Conservation (phyloP, 208 protist species). For the Tetramitus jugosus region DNA sequence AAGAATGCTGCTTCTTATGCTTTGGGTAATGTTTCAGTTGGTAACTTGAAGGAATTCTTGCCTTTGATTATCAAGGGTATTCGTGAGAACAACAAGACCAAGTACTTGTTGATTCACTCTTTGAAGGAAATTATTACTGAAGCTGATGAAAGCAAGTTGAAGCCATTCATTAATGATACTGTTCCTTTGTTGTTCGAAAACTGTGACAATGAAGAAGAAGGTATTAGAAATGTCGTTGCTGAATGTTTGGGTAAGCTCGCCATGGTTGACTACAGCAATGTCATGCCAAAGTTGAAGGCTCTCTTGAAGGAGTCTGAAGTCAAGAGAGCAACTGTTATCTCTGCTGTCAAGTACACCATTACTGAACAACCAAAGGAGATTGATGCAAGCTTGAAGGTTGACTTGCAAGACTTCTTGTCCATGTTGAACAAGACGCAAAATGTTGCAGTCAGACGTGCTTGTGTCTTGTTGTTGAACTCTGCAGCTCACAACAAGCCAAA, state of each 20-base stretch:
- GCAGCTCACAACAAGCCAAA: slow-evolving; percentile 6
- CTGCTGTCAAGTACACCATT: slow-evolving; percentile 55
- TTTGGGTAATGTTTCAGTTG: slow-evolving; percentile 51
- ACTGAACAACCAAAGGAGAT: slow-evolving; percentile 24
- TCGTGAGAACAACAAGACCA: slow-evolving; percentile 39
- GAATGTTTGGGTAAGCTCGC: slow-evolving; percentile 69
- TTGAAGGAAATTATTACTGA: slow-evolving; percentile 48
- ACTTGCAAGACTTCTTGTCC: slow-evolving; percentile 38
- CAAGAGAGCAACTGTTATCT: slow-evolving; percentile 41
- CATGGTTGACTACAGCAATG: slow-evolving; percentile 41
- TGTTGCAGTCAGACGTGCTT: slow-evolving; percentile 10
- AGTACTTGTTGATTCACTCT: slow-evolving; percentile 66
- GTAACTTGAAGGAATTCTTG: slow-evolving; percentile 46
- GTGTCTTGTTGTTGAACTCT: slow-evolving; percentile 6
- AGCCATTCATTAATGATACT: slow-evolving; percentile 26
- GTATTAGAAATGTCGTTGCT: slow-evolving; percentile 58
- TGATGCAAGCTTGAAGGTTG: slow-evolving; percentile 22
- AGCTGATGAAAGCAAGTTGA: neutral
- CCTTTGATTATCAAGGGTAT: slow-evolving; percentile 53
- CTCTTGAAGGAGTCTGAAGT: slow-evolving; percentile 8
- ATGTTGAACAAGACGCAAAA: slow-evolving; percentile 42
- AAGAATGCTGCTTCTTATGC: slow-evolving; percentile 54
- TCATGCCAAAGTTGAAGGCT: slow-evolving; percentile 43
- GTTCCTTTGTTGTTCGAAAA: slow-evolving; percentile 39
- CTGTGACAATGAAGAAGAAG: slow-evolving; percentile 50